Percentiles rank a stretch among this genome's conserved stretches.
phyloP scores from a whole-genome alignment of 345 rosid genomes.

The Populus alba region DNA sequence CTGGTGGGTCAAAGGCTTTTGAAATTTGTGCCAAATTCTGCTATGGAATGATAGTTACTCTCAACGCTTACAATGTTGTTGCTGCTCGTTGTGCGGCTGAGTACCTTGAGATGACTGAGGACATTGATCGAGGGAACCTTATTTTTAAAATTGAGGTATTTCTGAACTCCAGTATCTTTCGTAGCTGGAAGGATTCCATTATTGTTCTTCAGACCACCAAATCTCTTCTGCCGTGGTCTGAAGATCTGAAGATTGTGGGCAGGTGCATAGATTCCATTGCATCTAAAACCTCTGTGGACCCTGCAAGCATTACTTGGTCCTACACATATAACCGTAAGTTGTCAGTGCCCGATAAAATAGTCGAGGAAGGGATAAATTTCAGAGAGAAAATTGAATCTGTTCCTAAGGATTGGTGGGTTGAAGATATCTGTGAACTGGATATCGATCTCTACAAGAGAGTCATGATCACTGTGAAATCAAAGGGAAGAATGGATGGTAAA shows the following conservation, averaged over 20 bases:
- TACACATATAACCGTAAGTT: slow-evolving; percentile 78
- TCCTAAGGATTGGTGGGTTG: slow-evolving; percentile 98
- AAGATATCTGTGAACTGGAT: slow-evolving; percentile 83
- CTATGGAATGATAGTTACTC: slow-evolving; percentile 83
- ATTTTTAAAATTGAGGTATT: slow-evolving; percentile 81
- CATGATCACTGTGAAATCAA: slow-evolving; percentile 58
- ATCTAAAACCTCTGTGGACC: slow-evolving; percentile 72
- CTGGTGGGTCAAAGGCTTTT: slow-evolving; percentile 86
- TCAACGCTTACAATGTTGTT: slow-evolving; percentile 79
- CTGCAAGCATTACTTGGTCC: slow-evolving; percentile 74
- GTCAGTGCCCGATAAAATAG: slow-evolving; percentile 45
- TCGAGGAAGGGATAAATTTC: slow-evolving; percentile 41
- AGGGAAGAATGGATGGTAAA: slow-evolving; percentile 66
- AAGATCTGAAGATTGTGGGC: slow-evolving; percentile 75
- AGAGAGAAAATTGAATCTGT: slow-evolving; percentile 52
- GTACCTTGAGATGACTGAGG: slow-evolving; percentile 92
- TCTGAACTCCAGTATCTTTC: slow-evolving; percentile 75
- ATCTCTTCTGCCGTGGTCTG: slow-evolving; percentile 83
- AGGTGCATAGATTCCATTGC: slow-evolving; percentile 87
- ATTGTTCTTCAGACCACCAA: slow-evolving; percentile 82
- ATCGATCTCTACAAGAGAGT: slow-evolving; percentile 70
- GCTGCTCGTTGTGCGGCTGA: slow-evolving; percentile 89
- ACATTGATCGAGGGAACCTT: slow-evolving; percentile 72
- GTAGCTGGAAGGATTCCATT: slow-evolving; percentile 95
- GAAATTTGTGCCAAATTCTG: slow-evolving; percentile 96